Percentiles rank a stretch among this genome's conserved stretches.
phyloP scores from a whole-genome alignment of 805 yeast genomes.

The Kuraishia floccosa region DNA sequence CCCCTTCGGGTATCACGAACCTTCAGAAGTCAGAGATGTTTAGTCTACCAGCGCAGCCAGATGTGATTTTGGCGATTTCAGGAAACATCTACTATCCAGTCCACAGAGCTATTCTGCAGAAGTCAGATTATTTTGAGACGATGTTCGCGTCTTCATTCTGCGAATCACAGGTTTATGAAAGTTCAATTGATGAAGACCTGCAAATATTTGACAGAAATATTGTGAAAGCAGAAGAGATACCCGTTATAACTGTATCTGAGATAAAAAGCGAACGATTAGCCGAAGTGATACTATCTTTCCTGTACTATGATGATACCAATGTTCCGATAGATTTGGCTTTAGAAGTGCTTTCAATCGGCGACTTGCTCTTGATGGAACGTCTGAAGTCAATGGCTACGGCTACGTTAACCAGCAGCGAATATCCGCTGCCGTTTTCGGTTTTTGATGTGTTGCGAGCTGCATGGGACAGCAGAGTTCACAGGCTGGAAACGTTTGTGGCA shows the following conservation, averaged over 20 bases:
- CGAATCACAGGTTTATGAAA: constrained; percentile 14
- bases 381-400: constrained; percentile 56
- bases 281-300: constrained; percentile 38
- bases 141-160: constrained; percentile 45
- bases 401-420: constrained; percentile 18
- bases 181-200: constrained; percentile 7
- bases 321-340: constrained; percentile 39
- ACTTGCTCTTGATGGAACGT: constrained; percentile 46
- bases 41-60: constrained; percentile 25
- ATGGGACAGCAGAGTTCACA: constrained; percentile 56
- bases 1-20: constrained; percentile 6
- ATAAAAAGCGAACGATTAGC: constrained; percentile 22
- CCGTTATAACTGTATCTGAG: background rate
- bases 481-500: constrained; percentile 56
- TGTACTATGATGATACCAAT: constrained; percentile 50
- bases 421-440: constrained; percentile 23
- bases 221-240: constrained; percentile 2
- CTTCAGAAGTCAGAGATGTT: constrained; percentile 15
- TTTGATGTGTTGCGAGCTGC: constrained; percentile 52
- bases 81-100: constrained; percentile 39
- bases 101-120: constrained; percentile 45
- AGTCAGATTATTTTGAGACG: constrained; percentile 54
- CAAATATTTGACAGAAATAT: constrained; percentile 11
- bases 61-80: constrained; percentile 29
- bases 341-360: constrained; percentile 49